Evolutionary conservation across 2,329 filamentous ascomycete genomes (phyloP), one percentile per base, ranked within the genome.

Genomic region (Stagonosporopsis cucurbitacearum): DNA sequence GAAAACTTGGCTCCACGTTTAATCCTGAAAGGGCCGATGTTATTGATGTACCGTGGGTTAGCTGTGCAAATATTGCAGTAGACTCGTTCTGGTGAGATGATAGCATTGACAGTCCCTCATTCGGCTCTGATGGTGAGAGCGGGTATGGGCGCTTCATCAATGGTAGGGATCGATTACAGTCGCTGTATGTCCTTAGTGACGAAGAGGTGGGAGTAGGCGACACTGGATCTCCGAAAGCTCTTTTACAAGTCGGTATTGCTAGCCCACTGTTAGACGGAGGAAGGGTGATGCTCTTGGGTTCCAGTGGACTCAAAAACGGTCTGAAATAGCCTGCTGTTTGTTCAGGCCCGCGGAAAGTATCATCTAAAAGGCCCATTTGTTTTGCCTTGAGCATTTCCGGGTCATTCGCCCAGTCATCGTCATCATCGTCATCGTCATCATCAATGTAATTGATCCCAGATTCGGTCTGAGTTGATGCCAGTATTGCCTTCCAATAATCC

Each of bases 401-500:
- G 11, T 57, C 48, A n/a, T 36, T 23, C 15, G 43, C 33, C 6
- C 25, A 25, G 9, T 47, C 43, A 7, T 44, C 30, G 2, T 50
- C 30, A 5, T 56, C 49, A 19, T 23, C 43, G 8, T 44, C 30
- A 2, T 50, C 30, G 6, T 56, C 49, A 19, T 23, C 37, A 9
- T 46, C 42, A 9, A 46, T 42, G 11, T 19, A 17, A 6, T 30
- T 17, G 2, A 20, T 19, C n/a, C 57, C 53, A 2, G 39, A 12
- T 6, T 30, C n/a, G 17, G 40, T 48, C 33, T 49, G 43, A 1
- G n/a, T 44, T 22, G 40, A 41, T 6, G 7, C n/a, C 4, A 50
- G 36, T 4, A 49, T 39, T 5, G n/a, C n/a, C 45, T 43, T 50
- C 66, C 66, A 69, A 15, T 65, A 37, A 0, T 57, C 45, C 2